Base-by-base conservation (phyloP, 2,329 filamentous ascomycete genomes). In the Pseudogymnoascus sp. region DNA sequence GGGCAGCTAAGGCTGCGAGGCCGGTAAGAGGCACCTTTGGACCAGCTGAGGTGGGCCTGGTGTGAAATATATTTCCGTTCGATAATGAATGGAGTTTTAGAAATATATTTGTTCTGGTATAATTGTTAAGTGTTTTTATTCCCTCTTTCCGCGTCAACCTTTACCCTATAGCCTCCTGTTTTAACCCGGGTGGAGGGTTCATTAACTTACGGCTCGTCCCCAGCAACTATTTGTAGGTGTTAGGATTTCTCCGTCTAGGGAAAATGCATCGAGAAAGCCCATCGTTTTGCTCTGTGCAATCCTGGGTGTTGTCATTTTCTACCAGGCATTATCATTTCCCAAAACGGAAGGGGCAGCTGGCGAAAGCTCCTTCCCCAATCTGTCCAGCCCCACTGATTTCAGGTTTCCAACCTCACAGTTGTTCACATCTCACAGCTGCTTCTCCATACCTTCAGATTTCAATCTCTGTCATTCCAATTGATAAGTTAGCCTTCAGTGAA, bases 41-140 rank as follows among this genome's bases (percentile, higher is more conserved):
- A 45, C 7, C 5, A 52, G 45, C 45, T 30, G 26, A 30, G 26
- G 45, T 52, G 26, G 26, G 45, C 26, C 9, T 3, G 45, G 30
- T 52, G 8, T 30, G 45, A 30, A n/a, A 52, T 52, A 52, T 52
- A 52, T 52, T 52, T 52, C 26, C 26, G 26, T 33, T 52, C 45
- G n/a, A 33, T 48, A 15, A 18, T 48, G 41, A n/a, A 28, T 30
- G 45, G 45, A 52, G n/a, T 23, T 52, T 52, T 52, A 52, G 26
- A 52, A 30, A 52, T 30, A 52, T 30, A 30, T 30, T 52, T 52
- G 45, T 52, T 52, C 19, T n/a, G 30, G 45, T 52, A 52, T 52
- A 12, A 48, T 48, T 8, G 41, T 18, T 48, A 28, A 8, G 8
- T 28, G 18, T 28, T 28, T 18, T 15, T 15, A 7, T 48, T 2